Evolutionary conservation across 768 basidiomycete genomes (phyloP), one percentile per base, ranked within the genome.

Genomic region (Rhizopogon vulgaris): DNA sequence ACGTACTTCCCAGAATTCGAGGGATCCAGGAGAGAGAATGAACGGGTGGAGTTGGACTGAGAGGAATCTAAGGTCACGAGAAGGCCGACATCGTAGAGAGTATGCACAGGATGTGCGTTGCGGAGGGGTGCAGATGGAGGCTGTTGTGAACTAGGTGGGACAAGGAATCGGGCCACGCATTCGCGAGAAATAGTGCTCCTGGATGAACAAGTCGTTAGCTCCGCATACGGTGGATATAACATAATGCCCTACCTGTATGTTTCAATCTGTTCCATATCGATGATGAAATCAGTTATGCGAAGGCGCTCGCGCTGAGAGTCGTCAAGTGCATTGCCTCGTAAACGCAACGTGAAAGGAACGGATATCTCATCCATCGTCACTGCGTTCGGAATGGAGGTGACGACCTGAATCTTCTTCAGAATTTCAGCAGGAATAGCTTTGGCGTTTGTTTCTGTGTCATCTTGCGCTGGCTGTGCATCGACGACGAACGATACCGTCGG

Each of bases 191-290:
- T 68, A 7, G 67, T 60, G 15, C 66, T 71, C 56, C 82, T 85
- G 4, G 58, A 14, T 52, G 11, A 11, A 42, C 14, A 3, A 14
- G 38, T 41, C 40, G 27, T 60, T 18, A 62, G 28, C 36, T 58
- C 43, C 56, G 18, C 39, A 28, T 28, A 42, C 12, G 12, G 39
- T 24, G 22, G 39, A 46, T 43, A 27, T 11, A 47, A 30, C 15
- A 38, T 56, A 14, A 4, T 52, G 38, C 27, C 78, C 32, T 59
- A 89, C 89, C 85, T 75, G 66, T 76, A 85, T 49, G 74, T 74
- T 60, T 92, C 90, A 38, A 70, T 66, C 56, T 93, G 90, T 32
- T 78, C 64, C 27, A 89, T 58, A 51, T 85, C 75, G 5, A 84
- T 65, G 6, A 71, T 67, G 54, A 91, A 77, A 6, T 73, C 77